A percentile compares a stretch with the other conserved stretches of the same genome.
phyloP scores from a whole-genome alignment of 2,329 filamentous ascomycete species.

The Trichocomaceae sp. region DNA sequence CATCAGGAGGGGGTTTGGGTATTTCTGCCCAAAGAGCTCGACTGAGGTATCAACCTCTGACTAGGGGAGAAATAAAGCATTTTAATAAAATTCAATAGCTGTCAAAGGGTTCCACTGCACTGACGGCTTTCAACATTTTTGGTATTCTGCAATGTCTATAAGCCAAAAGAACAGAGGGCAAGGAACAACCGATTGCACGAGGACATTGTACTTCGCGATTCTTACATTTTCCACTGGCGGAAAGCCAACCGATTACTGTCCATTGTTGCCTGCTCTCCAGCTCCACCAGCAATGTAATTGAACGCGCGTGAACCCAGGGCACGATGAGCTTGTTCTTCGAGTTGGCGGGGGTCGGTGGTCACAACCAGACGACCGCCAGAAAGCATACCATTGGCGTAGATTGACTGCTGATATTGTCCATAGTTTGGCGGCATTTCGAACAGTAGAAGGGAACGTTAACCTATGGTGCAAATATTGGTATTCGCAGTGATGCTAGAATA shows the following conservation, averaged over 20 bases:
- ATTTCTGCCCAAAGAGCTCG: conserved; percentile 12
- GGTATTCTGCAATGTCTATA: conserved; percentile 42
- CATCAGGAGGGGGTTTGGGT: conserved; percentile 12
- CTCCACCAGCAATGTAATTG: conserved; percentile 58
- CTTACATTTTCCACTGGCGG: conserved; percentile 42
- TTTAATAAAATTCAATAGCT: no score
- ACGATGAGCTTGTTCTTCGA: conserved; percentile 51
- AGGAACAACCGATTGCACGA: neutral
- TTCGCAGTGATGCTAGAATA: no score
- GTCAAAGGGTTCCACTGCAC: conserved; percentile 4
- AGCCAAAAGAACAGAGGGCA: neutral
- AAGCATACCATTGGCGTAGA: conserved; percentile 50
- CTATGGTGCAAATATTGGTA: neutral
- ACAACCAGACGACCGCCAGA: conserved; percentile 44
- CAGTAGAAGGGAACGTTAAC: neutral
- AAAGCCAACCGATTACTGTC: conserved; percentile 55
- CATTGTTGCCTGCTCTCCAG: conserved; percentile 56
- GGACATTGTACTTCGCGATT: neutral
- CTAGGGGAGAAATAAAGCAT: neutral
- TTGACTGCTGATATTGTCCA: conserved; percentile 41
- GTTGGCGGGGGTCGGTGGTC: conserved; percentile 53
- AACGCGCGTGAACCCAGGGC: conserved; percentile 45
- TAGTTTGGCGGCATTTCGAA: conserved; percentile 33
- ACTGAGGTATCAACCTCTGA: conserved; percentile 18
- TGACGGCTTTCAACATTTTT: conserved; percentile 40